These are phyloP conservation scores for Helicostylum pulchrum DNA, from an alignment of 192 early-diverging fungal genomes.

Conservation along the genomic window DNA sequence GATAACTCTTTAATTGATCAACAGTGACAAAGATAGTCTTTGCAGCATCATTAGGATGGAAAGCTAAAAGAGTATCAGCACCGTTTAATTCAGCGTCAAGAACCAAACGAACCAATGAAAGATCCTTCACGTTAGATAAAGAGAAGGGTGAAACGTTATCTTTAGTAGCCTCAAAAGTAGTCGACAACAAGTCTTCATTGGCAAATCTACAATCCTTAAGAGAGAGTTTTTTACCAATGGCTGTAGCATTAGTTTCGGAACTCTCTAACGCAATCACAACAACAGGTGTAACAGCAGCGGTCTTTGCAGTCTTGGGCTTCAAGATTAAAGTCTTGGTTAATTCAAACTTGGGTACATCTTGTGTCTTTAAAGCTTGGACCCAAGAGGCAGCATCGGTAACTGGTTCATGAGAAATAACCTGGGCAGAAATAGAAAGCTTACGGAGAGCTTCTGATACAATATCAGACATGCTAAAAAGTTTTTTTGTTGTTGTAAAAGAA, in stretches of 20 bases:
- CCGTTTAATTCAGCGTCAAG: conserved; percentile 59
- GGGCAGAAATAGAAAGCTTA: conserved; percentile 32
- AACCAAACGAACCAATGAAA: conserved; percentile 64
- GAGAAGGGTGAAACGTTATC: conserved; percentile 75
- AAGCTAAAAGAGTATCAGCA: conserved; percentile 50
- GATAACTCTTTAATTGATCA: conserved; percentile 51
- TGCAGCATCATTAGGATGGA: conserved; percentile 62
- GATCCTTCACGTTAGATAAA: conserved; percentile 58
- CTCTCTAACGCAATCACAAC: conserved; percentile 60
- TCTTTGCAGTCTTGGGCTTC: conserved; percentile 76
- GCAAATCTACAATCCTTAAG: conserved; percentile 76
- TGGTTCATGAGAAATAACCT: conserved; percentile 48
- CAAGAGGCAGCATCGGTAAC: conserved; percentile 59
- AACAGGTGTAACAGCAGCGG: conserved; percentile 57
- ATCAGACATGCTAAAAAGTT: neutral
- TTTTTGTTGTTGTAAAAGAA: too few relatives aligned
- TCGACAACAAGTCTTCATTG: conserved; percentile 58
- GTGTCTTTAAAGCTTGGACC: conserved; percentile 43
- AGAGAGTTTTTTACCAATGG: conserved; percentile 50
- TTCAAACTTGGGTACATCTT: conserved; percentile 20
- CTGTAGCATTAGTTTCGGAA: conserved; percentile 48
- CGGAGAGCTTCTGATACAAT: conserved; percentile 14
- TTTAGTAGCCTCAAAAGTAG: conserved; percentile 49
- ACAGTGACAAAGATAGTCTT: conserved; percentile 59
- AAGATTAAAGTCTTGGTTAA: conserved; percentile 74